Evolutionary conservation across 192 early-diverging fungal species (phyloP).

Genomic region (Backusella sp.): DNA sequence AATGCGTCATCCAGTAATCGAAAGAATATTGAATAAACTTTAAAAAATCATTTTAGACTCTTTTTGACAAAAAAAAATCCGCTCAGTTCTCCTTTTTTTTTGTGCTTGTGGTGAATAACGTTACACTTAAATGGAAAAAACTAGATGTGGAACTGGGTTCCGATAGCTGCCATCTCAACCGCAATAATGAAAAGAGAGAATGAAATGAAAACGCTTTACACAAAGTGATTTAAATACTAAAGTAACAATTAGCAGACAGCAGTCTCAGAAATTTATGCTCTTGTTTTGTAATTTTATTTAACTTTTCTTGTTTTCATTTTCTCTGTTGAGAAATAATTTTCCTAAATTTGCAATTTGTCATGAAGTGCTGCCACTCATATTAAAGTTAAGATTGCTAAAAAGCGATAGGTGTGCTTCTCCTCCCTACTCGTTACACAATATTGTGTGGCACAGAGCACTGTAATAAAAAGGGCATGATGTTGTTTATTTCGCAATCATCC

Average conservation of each 20-base stretch:
- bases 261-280: neutral
- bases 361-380: neutral
- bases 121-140: neutral
- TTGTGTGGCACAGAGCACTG: neutral
- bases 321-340: neutral
- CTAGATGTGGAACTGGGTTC: conserved; percentile 4
- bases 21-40: conserved; percentile 4
- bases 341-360: neutral
- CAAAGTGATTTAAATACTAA: neutral
- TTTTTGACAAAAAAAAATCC: neutral
- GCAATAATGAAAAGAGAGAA: neutral
- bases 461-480: neutral
- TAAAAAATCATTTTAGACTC: neutral
- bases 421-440: neutral
- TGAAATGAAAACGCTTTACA: neutral
- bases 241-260: neutral
- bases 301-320: neutral
- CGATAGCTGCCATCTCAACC: neutral
- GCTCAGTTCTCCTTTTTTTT: neutral
- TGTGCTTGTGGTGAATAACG: neutral
- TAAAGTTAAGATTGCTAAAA: conserved; percentile 4
- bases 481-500: neutral
- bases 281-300: neutral
- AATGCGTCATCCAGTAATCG: neutral
- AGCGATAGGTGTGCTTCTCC: conserved; percentile 1